These are phyloP conservation scores for Heimioporus sp. DNA, from an alignment of 768 basidiomycete genomes.

Conservation along the genomic window DNA sequence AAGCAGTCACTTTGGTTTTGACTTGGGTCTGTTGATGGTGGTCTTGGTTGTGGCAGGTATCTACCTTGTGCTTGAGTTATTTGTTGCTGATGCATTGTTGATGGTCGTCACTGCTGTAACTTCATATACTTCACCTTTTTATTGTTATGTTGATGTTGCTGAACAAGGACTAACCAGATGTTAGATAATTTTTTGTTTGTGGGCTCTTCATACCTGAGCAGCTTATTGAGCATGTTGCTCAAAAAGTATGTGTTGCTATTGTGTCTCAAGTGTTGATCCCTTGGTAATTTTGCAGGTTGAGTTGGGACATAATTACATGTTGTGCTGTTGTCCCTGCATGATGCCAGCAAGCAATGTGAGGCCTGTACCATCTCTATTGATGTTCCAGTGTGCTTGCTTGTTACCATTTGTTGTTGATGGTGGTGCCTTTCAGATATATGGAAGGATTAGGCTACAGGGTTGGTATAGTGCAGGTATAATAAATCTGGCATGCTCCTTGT, in stretches of 20 bases:
- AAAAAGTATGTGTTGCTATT: neutral
- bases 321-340: conserved; percentile 4
- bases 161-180: no score
- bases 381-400: conserved; percentile 5
- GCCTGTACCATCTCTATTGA: conserved; percentile 5
- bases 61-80: no score
- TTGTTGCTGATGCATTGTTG: no score
- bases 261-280: neutral
- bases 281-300: neutral
- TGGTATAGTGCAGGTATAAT: neutral
- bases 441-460: neutral
- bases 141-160: no score
- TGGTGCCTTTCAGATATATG: neutral
- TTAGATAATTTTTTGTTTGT: no score
- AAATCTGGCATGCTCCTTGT: neutral
- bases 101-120: no score
- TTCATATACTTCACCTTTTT: no score
- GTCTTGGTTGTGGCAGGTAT: no score
- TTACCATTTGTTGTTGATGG: conserved; percentile 12
- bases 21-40: no score
- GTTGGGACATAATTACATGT: neutral
- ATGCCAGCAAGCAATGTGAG: conserved; percentile 6
- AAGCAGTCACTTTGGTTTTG: no score
- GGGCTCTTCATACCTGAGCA: no score
- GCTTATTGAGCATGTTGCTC: neutral